A percentile compares a stretch with the other conserved stretches of the same genome.
Evolutionary conservation across 163 green algal species (phyloP).

Genomic region (Volvox carteri): DNA sequence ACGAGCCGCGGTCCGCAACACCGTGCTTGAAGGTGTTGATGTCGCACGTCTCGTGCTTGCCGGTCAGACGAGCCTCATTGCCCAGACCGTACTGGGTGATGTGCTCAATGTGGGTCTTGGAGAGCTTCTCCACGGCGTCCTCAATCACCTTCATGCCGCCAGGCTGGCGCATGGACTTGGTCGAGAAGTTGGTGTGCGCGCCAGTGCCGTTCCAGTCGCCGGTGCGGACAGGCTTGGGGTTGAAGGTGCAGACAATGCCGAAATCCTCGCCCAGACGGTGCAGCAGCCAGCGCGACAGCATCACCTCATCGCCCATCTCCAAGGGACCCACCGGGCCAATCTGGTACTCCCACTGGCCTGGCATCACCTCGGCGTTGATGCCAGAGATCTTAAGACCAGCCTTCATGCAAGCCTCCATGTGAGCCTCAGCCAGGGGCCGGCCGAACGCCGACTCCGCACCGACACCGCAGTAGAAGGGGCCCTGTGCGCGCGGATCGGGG

Average conservation of each 20-base stretch:
- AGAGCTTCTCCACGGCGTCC: constrained; percentile 87
- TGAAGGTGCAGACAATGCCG: constrained; percentile 87
- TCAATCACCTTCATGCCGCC: constrained; percentile 88
- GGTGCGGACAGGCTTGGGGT: constrained; percentile 90
- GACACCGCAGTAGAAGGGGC: constrained; percentile 92
- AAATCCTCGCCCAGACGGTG: constrained; percentile 91
- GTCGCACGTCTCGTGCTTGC: constrained; percentile 93
- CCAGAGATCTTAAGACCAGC: constrained; percentile 87
- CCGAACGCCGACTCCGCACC: constrained; percentile 87
- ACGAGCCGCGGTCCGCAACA: constrained; percentile 89
- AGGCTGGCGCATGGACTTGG: constrained; percentile 84
- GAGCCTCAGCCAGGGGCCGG: constrained; percentile 84
- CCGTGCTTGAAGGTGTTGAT: constrained; percentile 90
- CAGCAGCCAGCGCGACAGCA: constrained; percentile 89
- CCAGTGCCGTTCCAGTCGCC: constrained; percentile 92
- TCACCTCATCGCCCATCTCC: constrained; percentile 87
- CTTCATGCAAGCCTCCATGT: constrained; percentile 89
- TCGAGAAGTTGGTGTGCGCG: constrained; percentile 95
- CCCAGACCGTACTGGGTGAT: constrained; percentile 84
- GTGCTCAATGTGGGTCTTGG: constrained; percentile 90
- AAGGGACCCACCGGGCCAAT: constrained; percentile 87
- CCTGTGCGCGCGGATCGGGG: constrained; percentile 62
- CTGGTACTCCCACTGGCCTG: constrained; percentile 96
- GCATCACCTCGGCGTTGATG: constrained; percentile 95
- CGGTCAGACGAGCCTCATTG: constrained; percentile 91